phyloP scores from a whole-genome alignment of 371 early-diverging fungal genomes.

The Mucor plumbeus region DNA sequence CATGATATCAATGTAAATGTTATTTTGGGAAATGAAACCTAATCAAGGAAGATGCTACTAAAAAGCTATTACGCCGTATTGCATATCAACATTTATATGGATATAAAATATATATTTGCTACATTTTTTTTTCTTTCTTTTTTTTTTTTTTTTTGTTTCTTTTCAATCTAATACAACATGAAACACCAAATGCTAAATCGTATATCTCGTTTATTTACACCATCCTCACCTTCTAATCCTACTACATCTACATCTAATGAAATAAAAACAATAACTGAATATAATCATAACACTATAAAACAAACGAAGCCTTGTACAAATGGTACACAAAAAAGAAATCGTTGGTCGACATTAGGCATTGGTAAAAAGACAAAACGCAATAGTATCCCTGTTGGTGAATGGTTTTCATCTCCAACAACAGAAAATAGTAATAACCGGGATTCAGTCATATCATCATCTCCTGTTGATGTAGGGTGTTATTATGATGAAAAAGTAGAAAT shows the following conservation, averaged over 20 bases:
- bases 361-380: background rate
- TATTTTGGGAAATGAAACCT: constrained; percentile 27
- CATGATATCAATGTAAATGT: background rate
- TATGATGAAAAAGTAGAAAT: constrained; percentile 8
- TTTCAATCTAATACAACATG: background rate
- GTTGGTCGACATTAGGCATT: constrained; percentile 2
- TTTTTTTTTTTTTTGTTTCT: background rate
- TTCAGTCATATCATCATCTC: background rate
- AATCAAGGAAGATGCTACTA: constrained; percentile 15
- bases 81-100: constrained; percentile 11
- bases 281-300: background rate
- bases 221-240: background rate
- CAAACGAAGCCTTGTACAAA: background rate
- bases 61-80: constrained; percentile 14
- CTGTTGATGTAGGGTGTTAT: constrained; percentile 2
- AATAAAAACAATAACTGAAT: background rate
- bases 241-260: background rate
- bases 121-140: background rate
- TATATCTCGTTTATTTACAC: constrained; percentile 15
- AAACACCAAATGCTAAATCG: constrained; percentile 15
- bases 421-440: background rate
- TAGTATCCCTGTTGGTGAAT: background rate
- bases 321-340: background rate
- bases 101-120: background rate
- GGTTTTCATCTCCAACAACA: background rate